Percentiles rank a stretch among this genome's conserved stretches.
phyloP scores from a whole-genome alignment of 2,329 filamentous ascomycete species.

The Trichothecium roseum region DNA sequence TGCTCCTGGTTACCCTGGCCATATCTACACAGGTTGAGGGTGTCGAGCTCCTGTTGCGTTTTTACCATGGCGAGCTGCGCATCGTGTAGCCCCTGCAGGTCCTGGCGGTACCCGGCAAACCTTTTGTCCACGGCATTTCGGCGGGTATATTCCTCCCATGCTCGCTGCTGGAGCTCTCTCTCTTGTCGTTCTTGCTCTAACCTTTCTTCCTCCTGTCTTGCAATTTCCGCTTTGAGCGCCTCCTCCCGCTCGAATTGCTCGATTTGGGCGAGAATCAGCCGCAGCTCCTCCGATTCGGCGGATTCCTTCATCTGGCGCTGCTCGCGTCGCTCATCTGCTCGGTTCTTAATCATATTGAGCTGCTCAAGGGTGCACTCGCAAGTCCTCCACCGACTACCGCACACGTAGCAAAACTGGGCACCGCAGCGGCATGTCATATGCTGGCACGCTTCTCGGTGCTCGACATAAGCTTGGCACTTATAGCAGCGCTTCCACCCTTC shows the following conservation, averaged over 20 bases:
- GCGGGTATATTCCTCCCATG: slow-evolving; percentile 27
- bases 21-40: slow-evolving; percentile 13
- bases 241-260: slow-evolving; percentile 38
- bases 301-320: slow-evolving; percentile 21
- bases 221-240: slow-evolving; percentile 27
- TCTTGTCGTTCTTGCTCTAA: slow-evolving; percentile 24
- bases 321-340: slow-evolving; percentile 21
- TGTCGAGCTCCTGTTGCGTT: slow-evolving; percentile 26
- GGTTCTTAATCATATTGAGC: slow-evolving; percentile 27
- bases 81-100: slow-evolving; percentile 29
- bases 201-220: slow-evolving; percentile 25
- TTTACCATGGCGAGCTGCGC: slow-evolving; percentile 28
- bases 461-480: slow-evolving; percentile 60
- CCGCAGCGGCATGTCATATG: slow-evolving; percentile 82
- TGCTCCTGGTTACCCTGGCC: slow-evolving; percentile 13
- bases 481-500: slow-evolving; percentile 68
- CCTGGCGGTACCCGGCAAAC: slow-evolving; percentile 24
- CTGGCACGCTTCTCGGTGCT: slow-evolving; percentile 70
- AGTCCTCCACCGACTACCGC: slow-evolving; percentile 60
- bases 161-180: slow-evolving; percentile 25
- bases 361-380: slow-evolving; percentile 51
- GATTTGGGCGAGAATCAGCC: slow-evolving; percentile 32
- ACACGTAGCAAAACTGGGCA: slow-evolving; percentile 78
- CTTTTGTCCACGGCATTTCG: slow-evolving; percentile 25
- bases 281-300: slow-evolving; percentile 21